A percentile compares a stretch with the other conserved stretches of the same genome.
Conservation (phyloP, 495 filamentous ascomycete genomes). For the Pseudomonodictys pantanalensis region DNA sequence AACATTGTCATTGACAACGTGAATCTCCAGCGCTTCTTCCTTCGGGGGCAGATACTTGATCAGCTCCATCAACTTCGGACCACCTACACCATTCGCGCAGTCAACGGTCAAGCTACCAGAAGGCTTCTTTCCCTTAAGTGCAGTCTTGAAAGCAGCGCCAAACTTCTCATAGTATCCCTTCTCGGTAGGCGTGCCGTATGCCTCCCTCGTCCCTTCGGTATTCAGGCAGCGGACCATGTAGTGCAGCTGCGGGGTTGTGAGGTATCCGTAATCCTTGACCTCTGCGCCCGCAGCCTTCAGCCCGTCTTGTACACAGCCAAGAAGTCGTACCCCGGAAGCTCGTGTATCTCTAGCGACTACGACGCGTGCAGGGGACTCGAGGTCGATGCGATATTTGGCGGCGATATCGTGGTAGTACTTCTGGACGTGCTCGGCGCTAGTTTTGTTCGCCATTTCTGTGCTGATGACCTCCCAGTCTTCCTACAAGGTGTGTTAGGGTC, state of each 20-base stretch:
- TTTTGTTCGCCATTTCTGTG: conserved; percentile 81
- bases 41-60: conserved; percentile 73
- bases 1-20: conserved; percentile 87
- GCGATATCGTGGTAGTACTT: conserved; percentile 72
- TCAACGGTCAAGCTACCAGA: conserved; percentile 75
- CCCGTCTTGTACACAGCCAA: conserved; percentile 70
- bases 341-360: conserved; percentile 91
- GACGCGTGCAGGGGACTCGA: conserved; percentile 67
- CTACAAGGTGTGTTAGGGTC: conserved; percentile 38
- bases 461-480: conserved; percentile 84
- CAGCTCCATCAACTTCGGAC: conserved; percentile 82
- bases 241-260: conserved; percentile 95
- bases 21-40: conserved; percentile 70
- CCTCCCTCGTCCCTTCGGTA: conserved; percentile 73
- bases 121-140: conserved; percentile 67
- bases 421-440: conserved; percentile 66
- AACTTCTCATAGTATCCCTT: conserved; percentile 94
- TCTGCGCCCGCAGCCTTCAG: conserved; percentile 71
- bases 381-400: conserved; percentile 69
- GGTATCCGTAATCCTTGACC: conserved; percentile 74
- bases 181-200: conserved; percentile 86
- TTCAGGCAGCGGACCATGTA: conserved; percentile 95
- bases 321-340: conserved; percentile 81
- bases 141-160: conserved; percentile 68
- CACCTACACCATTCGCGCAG: conserved; percentile 95